A percentile compares a stretch with the other conserved stretches of the same genome.
These are phyloP conservation scores for Fusarium multiceps DNA, from an alignment of 2,329 filamentous ascomycete species.

Conservation along the genomic window DNA sequence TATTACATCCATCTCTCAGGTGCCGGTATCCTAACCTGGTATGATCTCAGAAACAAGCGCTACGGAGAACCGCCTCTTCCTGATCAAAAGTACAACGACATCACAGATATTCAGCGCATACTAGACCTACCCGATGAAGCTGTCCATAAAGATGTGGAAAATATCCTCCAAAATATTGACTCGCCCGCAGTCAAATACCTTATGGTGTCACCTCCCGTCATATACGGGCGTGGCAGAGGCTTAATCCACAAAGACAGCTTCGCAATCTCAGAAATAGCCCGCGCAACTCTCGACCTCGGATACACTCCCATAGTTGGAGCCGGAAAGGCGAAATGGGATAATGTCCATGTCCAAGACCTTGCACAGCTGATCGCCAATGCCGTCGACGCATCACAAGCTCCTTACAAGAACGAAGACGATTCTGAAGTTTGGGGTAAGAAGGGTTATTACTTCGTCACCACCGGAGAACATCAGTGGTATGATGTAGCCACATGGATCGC, in stretches of 20 bases:
- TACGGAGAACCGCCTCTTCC: constrained; percentile 57
- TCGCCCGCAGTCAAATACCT: constrained; percentile 54
- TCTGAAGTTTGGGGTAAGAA: constrained; percentile 71
- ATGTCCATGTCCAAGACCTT: constrained; percentile 64
- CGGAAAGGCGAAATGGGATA: constrained; percentile 62
- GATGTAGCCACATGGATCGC: constrained; percentile 68
- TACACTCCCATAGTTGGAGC: constrained; percentile 57
- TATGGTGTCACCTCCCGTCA: constrained; percentile 62
- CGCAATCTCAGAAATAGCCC: constrained; percentile 59
- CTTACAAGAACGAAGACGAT: constrained; percentile 62
- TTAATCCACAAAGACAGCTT: constrained; percentile 61
- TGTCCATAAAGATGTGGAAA: constrained; percentile 75
- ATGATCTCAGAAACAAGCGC: constrained; percentile 56
- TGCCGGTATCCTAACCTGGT: constrained; percentile 60
- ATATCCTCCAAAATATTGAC: constrained; percentile 65
- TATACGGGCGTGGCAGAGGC: constrained; percentile 64
- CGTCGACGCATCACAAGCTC: constrained; percentile 64
- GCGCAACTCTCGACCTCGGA: constrained; percentile 55
- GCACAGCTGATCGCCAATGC: constrained; percentile 57
- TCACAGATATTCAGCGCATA: constrained; percentile 66
- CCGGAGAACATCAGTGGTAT: constrained; percentile 70
- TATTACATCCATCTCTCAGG: constrained; percentile 65
- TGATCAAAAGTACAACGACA: constrained; percentile 67
- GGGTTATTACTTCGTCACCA: constrained; percentile 71
- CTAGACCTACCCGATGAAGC: constrained; percentile 66